A percentile compares a stretch with the other conserved stretches of the same genome.
phyloP scores from a whole-genome alignment of 345 rosid genomes.

The Punica granatum region DNA sequence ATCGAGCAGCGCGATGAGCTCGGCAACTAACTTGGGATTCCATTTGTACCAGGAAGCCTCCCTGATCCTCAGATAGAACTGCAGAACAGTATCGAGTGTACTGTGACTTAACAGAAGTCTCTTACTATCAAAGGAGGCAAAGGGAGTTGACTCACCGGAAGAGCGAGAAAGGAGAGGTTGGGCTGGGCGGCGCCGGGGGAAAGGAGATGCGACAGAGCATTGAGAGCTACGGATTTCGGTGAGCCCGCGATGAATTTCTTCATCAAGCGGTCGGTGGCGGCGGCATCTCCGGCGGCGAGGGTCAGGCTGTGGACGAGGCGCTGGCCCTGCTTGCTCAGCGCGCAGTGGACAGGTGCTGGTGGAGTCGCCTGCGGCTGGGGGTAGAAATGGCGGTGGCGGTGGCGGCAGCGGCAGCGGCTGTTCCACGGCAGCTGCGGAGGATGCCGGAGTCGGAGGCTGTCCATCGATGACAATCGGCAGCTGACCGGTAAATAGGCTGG shows the following conservation, averaged over 20 bases:
- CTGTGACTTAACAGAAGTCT: neutral
- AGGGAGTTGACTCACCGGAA: constrained; percentile 37
- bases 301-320: constrained; percentile 45
- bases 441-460: constrained; percentile 8
- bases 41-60: constrained; percentile 75
- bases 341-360: constrained; percentile 8
- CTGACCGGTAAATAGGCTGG: neutral
- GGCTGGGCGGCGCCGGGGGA: constrained; percentile 34
- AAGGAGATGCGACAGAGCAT: constrained; percentile 71
- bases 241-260: constrained; percentile 71
- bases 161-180: constrained; percentile 49
- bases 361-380: constrained; percentile 5
- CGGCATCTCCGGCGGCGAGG: constrained; percentile 30
- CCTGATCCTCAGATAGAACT: constrained; percentile 53
- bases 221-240: constrained; percentile 57
- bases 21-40: constrained; percentile 73
- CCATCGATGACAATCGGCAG: neutral
- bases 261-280: constrained; percentile 43
- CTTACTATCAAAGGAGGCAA: neutral
- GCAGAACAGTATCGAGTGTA: constrained; percentile 3
- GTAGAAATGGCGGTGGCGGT: constrained; percentile 6
- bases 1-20: constrained; percentile 50
- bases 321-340: constrained; percentile 48
- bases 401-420: constrained; percentile 11
- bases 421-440: constrained; percentile 1